Evolutionary conservation across 1,284 basidiomycete genomes (phyloP).

Genomic region (Cutaneotrichosporon sp.): DNA sequence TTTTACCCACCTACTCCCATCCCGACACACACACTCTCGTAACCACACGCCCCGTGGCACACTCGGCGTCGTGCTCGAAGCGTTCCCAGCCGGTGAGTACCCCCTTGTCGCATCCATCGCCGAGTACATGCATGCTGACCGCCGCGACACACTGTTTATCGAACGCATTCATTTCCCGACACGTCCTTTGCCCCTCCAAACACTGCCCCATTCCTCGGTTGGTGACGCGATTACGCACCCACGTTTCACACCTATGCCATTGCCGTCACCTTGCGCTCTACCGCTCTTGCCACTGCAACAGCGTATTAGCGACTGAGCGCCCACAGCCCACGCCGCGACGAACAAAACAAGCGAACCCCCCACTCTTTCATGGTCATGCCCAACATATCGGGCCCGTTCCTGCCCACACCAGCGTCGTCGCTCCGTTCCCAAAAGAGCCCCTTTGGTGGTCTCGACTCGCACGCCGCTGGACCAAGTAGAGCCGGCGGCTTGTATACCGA

Average conservation of each 20-base stretch:
- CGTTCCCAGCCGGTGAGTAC: too few species aligned
- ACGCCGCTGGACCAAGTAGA: conserved; percentile 2
- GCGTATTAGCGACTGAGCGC: background rate
- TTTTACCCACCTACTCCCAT: background rate
- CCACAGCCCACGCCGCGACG: background rate
- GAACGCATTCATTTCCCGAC: too few species aligned
- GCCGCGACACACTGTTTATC: too few species aligned
- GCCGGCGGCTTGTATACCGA: background rate
- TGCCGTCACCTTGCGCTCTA: background rate
- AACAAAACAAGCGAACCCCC: background rate
- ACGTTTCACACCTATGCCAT: background rate
- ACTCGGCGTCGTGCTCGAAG: too few species aligned
- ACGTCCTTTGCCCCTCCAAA: too few species aligned
- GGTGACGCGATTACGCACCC: background rate
- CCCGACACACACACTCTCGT: background rate
- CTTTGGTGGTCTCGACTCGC: background rate
- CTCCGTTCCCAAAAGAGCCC: conserved; percentile 1
- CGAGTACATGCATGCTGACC: too few species aligned
- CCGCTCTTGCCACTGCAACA: background rate
- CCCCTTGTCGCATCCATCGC: too few species aligned
- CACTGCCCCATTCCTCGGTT: background rate
- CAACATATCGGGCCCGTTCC: conserved; percentile 1
- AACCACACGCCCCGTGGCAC: background rate
- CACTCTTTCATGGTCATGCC: background rate
- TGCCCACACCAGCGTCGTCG: background rate